Base-by-base conservation (phyloP, 257 asterid species). In the Solanum microdontum region DNA sequence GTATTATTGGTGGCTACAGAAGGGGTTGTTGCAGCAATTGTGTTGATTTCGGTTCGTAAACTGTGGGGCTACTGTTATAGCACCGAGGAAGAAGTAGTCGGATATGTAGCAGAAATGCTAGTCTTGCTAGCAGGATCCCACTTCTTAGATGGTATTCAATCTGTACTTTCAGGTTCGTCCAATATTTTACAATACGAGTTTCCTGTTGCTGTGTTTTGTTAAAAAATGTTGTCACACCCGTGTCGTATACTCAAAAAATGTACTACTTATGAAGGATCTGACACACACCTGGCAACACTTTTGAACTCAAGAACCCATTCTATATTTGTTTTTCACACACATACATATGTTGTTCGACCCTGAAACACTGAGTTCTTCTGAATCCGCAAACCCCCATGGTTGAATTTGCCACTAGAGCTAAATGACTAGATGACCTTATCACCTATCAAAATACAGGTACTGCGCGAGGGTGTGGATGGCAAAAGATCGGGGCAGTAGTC, bases 381-480 rank as follows among this genome's bases (percentile, higher is more conserved):
- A 70, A 70, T 15, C 17, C 11, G 7, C 40, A 33, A 70, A 70
- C n/a, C 77, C n/a, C 40, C 13, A 7, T 70, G 77, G 77, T 32
- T 70, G 13, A 15, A 0, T 70, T 28, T 3, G 0, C 13, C 24
- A 15, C 40, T 17, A 24, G 33, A 12, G 36, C 4, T 7, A 40
- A 24, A 77, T 77, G 83, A 77, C 32, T 12, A 14, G 64, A 79
- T 80, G 39, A 80, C 6, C 66, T 79, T 32, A 36, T 19, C 24
- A 24, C 3, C 37, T 12, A 36, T 17, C 32, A 36, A 10, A 77
- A 55, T 73, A 36, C 36, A 89, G 91, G 91, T 19, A 87, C 55
- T 10, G 86, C 88, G 2, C 37, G 88, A 64, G 91, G 91, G 6
- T 89, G 91, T 62, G 88, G 91, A 5, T 73, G 89, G 91, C 91